Evolutionary conservation across 2,329 filamentous ascomycete species (phyloP), one percentile per base, ranked within the genome.

Genomic region (Hypomyces rosellus): DNA sequence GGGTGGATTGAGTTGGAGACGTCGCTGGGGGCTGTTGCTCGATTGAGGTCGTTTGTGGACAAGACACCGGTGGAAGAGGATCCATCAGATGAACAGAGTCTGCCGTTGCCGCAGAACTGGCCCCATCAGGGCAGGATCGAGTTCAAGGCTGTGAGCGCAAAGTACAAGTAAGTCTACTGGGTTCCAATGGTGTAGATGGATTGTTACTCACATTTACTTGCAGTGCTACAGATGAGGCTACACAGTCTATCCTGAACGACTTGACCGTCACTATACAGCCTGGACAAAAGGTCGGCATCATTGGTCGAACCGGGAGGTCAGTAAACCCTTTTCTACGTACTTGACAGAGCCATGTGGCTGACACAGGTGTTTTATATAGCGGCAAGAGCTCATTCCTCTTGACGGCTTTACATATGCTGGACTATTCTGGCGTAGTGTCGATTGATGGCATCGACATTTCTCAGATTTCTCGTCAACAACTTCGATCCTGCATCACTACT

Each of bases 391-490:
- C 12, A 15, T 55, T 44, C 54, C 53, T 38, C 12, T 4, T 54
- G n/a, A 45, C 38, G 3, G 25, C 49, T 5, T 44, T 50, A 5
- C 36, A 50, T 43, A 22, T 54, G 50, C 44, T 54, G 11, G 52
- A 54, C 33, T 49, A 43, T n/a, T 46, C 49, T 14, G 61, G 66
- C 34, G 54, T 44, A 38, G 63, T 67, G 13, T 22, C 52, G 3
- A 48, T 69, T 0, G 64, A 69, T 22, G 60, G 58, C 13, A 25
- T 65, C 1, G 59, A 67, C n/a, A 57, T 66, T 11, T 53, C 48
- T 2, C 48, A n/a, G 0, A 50, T 69, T 1, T 39, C 57, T 0
- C 58, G 57, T 11, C 51, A 58, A 13, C 1, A 57, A 1, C 34
- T 68, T 9, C 58, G 65, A 2, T 59, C 59, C 1, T 61, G 57